These are phyloP conservation scores for Zasmidium citrigriseum DNA, from an alignment of 2,329 filamentous ascomycete species.

Conservation along the genomic window DNA sequence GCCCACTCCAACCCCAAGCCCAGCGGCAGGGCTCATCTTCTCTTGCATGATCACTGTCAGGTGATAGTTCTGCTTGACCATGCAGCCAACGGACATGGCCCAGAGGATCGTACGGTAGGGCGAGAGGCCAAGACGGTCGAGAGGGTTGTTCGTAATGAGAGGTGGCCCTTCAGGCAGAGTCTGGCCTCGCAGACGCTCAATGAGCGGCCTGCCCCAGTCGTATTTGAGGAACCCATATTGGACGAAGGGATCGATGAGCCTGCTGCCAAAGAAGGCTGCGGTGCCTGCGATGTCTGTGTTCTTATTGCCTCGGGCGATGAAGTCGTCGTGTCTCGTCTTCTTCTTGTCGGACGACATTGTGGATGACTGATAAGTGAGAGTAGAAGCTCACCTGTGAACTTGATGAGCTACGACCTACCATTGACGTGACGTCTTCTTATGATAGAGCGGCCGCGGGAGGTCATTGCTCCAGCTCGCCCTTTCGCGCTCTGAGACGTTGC, in stretches of 20 bases:
- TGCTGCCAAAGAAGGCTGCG: conserved; percentile 46
- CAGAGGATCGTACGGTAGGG: conserved; percentile 55
- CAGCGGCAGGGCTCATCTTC: conserved; percentile 48
- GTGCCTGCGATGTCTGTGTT: conserved; percentile 41
- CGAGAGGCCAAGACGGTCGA: conserved; percentile 49
- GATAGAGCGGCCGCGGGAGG: background rate
- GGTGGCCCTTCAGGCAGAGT: conserved; percentile 45
- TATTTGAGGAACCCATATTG: conserved; percentile 53
- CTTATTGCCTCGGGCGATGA: conserved; percentile 44
- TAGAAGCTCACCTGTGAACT: background rate
- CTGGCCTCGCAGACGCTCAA: conserved; percentile 49
- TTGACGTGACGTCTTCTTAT: background rate
- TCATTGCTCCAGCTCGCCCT: background rate
- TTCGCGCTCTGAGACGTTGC: background rate
- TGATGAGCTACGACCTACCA: too few relatives aligned
- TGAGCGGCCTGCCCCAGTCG: conserved; percentile 42
- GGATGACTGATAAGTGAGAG: background rate
- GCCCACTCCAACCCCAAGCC: conserved; percentile 50
- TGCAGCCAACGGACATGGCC: conserved; percentile 54
- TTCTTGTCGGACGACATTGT: conserved; percentile 15
- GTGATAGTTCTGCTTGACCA: conserved; percentile 61
- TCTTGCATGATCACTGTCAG: conserved; percentile 50
- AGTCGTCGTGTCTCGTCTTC: conserved; percentile 18
- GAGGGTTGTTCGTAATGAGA: conserved; percentile 40
- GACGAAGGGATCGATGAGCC: conserved; percentile 49